phyloP scores from a whole-genome alignment of 805 yeast species.

The Martiniozyma abietophila region DNA sequence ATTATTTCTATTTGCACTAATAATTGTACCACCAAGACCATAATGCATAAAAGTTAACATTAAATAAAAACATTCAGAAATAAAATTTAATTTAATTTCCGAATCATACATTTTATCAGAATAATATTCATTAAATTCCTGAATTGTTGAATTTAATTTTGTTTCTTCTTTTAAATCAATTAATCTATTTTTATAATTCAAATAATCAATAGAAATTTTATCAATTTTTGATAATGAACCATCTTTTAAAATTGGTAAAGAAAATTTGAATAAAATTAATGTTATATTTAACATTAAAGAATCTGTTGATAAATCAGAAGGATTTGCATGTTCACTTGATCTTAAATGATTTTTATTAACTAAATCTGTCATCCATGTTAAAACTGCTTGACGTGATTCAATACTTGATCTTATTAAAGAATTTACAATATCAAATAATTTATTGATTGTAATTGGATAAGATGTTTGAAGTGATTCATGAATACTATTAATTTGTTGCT shows the following conservation, averaged over 20 bases:
- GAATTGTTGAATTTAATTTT: constrained; percentile 64
- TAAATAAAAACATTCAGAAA: constrained; percentile 83
- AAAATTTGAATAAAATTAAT: constrained; percentile 54
- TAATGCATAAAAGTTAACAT: constrained; percentile 74
- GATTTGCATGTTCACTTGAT: constrained; percentile 75
- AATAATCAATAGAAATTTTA: constrained; percentile 67
- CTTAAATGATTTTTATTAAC: constrained; percentile 82
- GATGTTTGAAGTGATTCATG: constrained; percentile 58
- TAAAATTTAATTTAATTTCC: constrained; percentile 47
- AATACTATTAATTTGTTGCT: constrained; percentile 37
- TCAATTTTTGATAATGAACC: constrained; percentile 52
- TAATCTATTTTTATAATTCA: constrained; percentile 39
- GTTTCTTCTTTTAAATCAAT: constrained; percentile 75
- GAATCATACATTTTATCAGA: constrained; percentile 28
- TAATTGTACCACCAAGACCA: constrained; percentile 75
- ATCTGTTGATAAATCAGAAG: constrained; percentile 58
- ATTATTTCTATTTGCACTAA: constrained; percentile 45
- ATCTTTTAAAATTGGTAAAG: constrained; percentile 72
- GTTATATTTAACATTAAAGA: constrained; percentile 76
- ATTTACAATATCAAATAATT: constrained; percentile 62
- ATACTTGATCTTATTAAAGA: constrained; percentile 67
- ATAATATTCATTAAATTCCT: constrained; percentile 56
- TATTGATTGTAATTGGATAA: constrained; percentile 46
- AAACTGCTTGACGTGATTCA: constrained; percentile 50
- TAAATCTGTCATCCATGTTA: constrained; percentile 62